These are phyloP conservation scores for Fusarium marasasianum DNA, from an alignment of 2,329 filamentous ascomycete genomes.

Conservation along the genomic window DNA sequence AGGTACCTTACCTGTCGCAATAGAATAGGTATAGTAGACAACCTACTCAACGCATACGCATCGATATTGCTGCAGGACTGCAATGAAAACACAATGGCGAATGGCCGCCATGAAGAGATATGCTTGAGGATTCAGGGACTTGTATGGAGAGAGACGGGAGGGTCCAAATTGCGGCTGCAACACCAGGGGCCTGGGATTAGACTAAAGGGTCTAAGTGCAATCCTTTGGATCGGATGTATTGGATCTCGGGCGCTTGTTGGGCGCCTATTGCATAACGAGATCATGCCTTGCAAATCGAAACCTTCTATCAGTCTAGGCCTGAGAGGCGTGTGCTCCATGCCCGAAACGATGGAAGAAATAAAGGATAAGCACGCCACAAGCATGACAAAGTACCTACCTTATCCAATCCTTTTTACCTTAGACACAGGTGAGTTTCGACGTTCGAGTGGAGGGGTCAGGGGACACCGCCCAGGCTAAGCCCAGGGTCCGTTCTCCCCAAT, in stretches of 20 bases:
- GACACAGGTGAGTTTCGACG: neutral
- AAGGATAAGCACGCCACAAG: slow-evolving; percentile 18
- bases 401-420: neutral
- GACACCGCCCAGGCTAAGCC: slow-evolving; percentile 37
- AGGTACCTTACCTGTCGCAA: neutral
- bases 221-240: neutral
- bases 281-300: slow-evolving; percentile 12
- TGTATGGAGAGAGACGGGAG: slow-evolving; percentile 11
- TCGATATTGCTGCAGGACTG: neutral
- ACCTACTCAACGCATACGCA: neutral
- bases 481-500: slow-evolving; percentile 35
- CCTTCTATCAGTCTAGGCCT: slow-evolving; percentile 30
- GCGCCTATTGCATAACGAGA: slow-evolving; percentile 25
- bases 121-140: slow-evolving; percentile 18
- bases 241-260: slow-evolving; percentile 31
- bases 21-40: neutral
- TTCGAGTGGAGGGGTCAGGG: slow-evolving; percentile 12
- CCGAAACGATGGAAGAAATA: slow-evolving; percentile 32
- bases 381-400: slow-evolving; percentile 1
- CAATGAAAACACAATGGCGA: neutral
- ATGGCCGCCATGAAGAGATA: neutral
- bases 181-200: slow-evolving; percentile 21
- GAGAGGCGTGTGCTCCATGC: slow-evolving; percentile 36
- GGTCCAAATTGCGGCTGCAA: slow-evolving; percentile 30
- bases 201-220: slow-evolving; percentile 15